Base-by-base conservation (phyloP, 371 early-diverging fungal genomes). In the Apophysomyces sp. region DNA sequence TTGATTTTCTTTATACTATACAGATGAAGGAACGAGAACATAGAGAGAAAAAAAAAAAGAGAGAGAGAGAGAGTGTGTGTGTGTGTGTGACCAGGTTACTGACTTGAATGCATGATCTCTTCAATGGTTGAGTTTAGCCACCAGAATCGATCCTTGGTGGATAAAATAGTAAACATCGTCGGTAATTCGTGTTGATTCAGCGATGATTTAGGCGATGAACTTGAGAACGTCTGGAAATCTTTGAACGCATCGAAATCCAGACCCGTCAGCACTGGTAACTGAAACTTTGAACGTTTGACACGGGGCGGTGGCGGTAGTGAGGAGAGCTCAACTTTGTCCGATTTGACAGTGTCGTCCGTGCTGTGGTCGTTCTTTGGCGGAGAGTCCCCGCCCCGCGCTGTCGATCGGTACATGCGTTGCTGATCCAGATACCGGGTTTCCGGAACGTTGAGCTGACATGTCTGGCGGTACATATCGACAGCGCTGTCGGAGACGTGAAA, bases 401-500 rank as follows among this genome's bases (percentile, higher is more conserved):
- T 66, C 12, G 61, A 61, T 31, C 60, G 61, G 49, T 66, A 66
- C 12, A 61, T 41, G 4, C 61, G 66, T 21, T 66, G 66, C 34
- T 66, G 66, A 21, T 28, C 49, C 15, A 61, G 30, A 51, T 66
- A 61, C 30, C 53, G 49, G 34, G 66, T 57, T 57, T 60, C 61
- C 39, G 65, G 59, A 32, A 64, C 59, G 27, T 39, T 61, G 18
- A 54, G 62, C 18, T 55, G 27, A 0, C 26, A 61, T 12, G 57
- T 52, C 12, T 29, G n/a, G 2, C 64, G 55, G 29, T 71, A 69
- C 8, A 40, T 52, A 24, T 58, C 53, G 2, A 69, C 60, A 3
- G 74, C 70, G 6, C 55, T 26, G 15, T 79, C 66, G 0, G 79
- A 74, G 8, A 59, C 57, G 30, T 67, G 40, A 21, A 57, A 59